Evolutionary conservation across 352 stramenopile genomes (phyloP).

Genomic region (Pythium insidiosum): DNA sequence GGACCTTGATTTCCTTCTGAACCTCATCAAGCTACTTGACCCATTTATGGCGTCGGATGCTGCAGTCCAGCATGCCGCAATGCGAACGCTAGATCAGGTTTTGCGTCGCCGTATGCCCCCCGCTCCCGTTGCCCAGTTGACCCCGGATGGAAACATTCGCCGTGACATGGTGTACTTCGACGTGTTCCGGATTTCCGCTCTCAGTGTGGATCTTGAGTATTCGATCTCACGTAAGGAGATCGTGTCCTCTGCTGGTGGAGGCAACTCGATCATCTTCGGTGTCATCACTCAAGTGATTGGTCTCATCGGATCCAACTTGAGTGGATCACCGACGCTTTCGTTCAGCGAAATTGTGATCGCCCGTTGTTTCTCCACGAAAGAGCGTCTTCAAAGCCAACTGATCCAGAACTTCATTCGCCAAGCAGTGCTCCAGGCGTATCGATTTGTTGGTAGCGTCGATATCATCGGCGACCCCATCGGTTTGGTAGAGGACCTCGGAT

Average conservation of each 20-base stretch:
- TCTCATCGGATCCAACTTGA: constrained; percentile 78
- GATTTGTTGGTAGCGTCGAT: constrained; percentile 73
- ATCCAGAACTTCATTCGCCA: constrained; percentile 81
- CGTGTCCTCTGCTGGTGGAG: constrained; percentile 43
- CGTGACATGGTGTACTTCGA: constrained; percentile 82
- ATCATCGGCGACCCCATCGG: constrained; percentile 85
- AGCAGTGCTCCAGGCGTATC: constrained; percentile 78
- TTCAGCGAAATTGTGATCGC: constrained; percentile 83
- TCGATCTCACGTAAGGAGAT: constrained; percentile 83
- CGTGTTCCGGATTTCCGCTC: constrained; percentile 59
- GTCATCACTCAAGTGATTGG: constrained; percentile 76
- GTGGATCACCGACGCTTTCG: constrained; percentile 70
- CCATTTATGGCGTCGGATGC: constrained; percentile 69
- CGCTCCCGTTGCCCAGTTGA: constrained; percentile 46
- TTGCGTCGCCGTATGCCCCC: constrained; percentile 52
- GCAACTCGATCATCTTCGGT: constrained; percentile 70
- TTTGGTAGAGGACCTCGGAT: constrained; percentile 81
- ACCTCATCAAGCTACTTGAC: constrained; percentile 72
- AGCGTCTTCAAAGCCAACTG: constrained; percentile 67
- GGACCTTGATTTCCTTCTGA: constrained; percentile 82
- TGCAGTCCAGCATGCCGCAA: constrained; percentile 45
- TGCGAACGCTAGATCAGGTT: constrained; percentile 48
- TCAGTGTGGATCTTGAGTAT: constrained; percentile 74
- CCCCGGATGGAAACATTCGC: constrained; percentile 56
- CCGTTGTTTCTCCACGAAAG: constrained; percentile 78